These are phyloP conservation scores for Termitomyces eurrhizus DNA, from an alignment of 768 basidiomycete species.

Conservation along the genomic window DNA sequence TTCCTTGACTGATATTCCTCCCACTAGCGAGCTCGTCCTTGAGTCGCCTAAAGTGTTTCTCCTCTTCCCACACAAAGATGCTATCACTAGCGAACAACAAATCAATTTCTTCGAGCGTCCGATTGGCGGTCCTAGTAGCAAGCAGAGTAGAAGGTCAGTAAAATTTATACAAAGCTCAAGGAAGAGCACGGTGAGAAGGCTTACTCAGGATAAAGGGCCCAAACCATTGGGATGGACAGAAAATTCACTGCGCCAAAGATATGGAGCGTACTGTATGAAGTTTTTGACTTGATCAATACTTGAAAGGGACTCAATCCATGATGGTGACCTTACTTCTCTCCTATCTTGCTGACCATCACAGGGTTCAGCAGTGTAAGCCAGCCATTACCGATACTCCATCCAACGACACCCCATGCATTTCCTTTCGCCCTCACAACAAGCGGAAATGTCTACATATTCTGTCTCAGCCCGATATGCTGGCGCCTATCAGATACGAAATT, in stretches of 20 bases:
- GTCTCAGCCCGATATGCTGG: slow-evolving; percentile 1
- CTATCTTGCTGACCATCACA: slow-evolving; percentile 38
- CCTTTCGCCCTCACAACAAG: slow-evolving; percentile 41
- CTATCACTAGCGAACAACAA: slow-evolving; percentile 40
- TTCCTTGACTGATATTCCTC: slow-evolving; percentile 17
- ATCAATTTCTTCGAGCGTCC: slow-evolving; percentile 43
- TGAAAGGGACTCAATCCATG: neutral
- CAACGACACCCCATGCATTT: slow-evolving; percentile 43
- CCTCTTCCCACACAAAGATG: slow-evolving; percentile 42
- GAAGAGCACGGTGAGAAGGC: neutral
- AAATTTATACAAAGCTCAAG: neutral
- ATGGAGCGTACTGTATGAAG: slow-evolving; percentile 34
- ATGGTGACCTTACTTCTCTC: slow-evolving; percentile 25
- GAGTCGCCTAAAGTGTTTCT: slow-evolving; percentile 32
- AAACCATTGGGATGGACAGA: slow-evolving; percentile 38
- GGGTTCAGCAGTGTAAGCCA: slow-evolving; percentile 43
- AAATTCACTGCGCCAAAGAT: slow-evolving; percentile 42
- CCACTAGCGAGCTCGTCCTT: slow-evolving; percentile 27
- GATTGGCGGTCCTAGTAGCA: slow-evolving; percentile 28
- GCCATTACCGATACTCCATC: slow-evolving; percentile 40
- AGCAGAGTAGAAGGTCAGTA: neutral
- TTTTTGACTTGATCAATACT: neutral
- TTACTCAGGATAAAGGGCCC: slow-evolving; percentile 43
- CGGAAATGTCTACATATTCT: slow-evolving; percentile 32
- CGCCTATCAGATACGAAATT: neutral